phyloP scores from a whole-genome alignment of 768 basidiomycete genomes.

The Lyophyllum atratum region DNA sequence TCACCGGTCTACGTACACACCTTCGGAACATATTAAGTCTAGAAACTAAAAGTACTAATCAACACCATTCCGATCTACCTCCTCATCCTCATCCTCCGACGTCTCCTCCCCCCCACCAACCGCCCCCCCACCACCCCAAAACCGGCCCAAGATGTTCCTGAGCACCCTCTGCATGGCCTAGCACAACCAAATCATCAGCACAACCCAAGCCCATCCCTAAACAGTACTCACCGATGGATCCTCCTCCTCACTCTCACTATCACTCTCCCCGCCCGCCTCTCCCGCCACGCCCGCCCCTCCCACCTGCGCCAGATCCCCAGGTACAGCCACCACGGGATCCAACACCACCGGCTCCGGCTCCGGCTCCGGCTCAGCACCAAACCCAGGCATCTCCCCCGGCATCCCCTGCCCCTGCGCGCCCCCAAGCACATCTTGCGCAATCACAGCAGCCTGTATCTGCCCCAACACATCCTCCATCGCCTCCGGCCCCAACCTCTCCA shows the following conservation, averaged over 20 bases:
- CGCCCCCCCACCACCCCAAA: constrained; percentile 49
- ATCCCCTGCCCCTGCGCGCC: constrained; percentile 44
- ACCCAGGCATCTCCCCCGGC: constrained; percentile 47
- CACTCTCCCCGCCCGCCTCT: constrained; percentile 19
- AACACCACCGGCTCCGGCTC: not conserved
- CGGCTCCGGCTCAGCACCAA: constrained; percentile 22
- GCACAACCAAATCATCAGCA: not conserved
- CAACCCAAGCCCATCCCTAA: not conserved
- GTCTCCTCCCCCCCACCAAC: constrained; percentile 25
- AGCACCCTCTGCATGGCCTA: constrained; percentile 52
- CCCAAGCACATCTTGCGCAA: no score
- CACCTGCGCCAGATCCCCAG: constrained; percentile 19
- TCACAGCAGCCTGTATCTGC: constrained; percentile 36
- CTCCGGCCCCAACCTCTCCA: constrained; percentile 56
- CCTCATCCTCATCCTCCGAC: constrained; percentile 46
- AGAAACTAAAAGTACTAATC: no score
- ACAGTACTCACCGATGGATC: constrained; percentile 49
- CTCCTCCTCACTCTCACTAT: constrained; percentile 45
- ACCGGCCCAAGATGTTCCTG: constrained; percentile 57
- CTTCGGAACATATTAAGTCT: no score
- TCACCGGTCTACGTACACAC: no score
- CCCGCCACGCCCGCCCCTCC: constrained; percentile 25
- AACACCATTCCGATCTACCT: constrained; percentile 30
- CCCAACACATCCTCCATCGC: constrained; percentile 60
- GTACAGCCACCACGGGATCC: constrained; percentile 2